Conservation (phyloP, 768 basidiomycete genomes). For the Leccinum sublutescens region DNA sequence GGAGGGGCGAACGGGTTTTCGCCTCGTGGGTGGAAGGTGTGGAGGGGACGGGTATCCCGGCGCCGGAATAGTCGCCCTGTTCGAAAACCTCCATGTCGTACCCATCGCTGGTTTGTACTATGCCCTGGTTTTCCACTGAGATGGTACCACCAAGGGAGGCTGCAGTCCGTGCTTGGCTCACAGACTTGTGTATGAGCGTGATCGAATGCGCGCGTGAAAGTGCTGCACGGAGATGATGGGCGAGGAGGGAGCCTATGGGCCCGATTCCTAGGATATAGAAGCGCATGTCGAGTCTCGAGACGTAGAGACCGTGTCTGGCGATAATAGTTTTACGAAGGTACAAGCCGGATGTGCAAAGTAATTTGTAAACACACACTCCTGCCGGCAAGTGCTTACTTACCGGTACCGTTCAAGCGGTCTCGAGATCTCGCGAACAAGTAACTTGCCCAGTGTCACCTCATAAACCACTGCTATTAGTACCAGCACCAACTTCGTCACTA, state of each 20-base stretch:
- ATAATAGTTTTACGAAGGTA: not conserved
- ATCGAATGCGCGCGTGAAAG: conserved; percentile 54
- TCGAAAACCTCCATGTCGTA: conserved; percentile 54
- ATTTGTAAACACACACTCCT: not conserved
- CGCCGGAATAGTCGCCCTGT: conserved; percentile 21
- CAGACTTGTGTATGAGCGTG: conserved; percentile 65
- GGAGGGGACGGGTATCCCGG: conserved; percentile 18
- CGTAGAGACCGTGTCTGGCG: not conserved
- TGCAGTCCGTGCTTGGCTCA: conserved; percentile 37
- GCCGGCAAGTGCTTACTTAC: not conserved
- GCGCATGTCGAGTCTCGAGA: conserved; percentile 41
- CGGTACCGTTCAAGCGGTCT: too few species aligned
- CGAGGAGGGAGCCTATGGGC: conserved; percentile 77
- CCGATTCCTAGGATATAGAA: conserved; percentile 65
- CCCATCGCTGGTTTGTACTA: conserved; percentile 39
- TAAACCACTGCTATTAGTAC: not conserved
- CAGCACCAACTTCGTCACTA: not conserved
- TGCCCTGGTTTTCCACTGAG: conserved; percentile 50
- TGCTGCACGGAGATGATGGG: conserved; percentile 70
- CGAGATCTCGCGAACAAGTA: too few species aligned
- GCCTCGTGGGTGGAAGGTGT: conserved; percentile 11
- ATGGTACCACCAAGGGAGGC: conserved; percentile 37
- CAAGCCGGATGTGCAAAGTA: not conserved
- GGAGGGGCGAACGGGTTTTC: conserved; percentile 16
- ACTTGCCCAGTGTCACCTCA: not conserved